These are phyloP conservation scores for Neodidymelliopsis sp. DNA, from an alignment of 2,329 filamentous ascomycete species.

Conservation along the genomic window DNA sequence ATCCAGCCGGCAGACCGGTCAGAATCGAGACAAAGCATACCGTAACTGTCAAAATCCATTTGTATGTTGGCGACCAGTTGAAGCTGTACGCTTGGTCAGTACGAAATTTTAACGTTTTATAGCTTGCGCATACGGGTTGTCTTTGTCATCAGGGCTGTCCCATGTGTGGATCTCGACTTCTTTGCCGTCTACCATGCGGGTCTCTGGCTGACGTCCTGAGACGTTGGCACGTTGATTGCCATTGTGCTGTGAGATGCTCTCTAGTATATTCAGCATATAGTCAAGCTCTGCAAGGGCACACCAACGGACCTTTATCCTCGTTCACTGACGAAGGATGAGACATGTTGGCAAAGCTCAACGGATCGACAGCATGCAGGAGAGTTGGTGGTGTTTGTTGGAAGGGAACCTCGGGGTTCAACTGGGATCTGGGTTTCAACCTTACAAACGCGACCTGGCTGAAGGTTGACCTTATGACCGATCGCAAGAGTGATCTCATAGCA, in stretches of 20 bases:
- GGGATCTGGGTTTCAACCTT: neutral
- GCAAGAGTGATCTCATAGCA: slow-evolving; percentile 13
- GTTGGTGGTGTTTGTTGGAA: neutral
- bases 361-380: neutral
- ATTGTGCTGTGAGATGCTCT: slow-evolving; percentile 7
- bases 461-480: slow-evolving; percentile 1
- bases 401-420: neutral
- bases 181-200: slow-evolving; percentile 26
- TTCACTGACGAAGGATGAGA: slow-evolving; percentile 15
- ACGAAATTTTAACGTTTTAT: too few species aligned
- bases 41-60: slow-evolving; percentile 53
- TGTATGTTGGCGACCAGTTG: slow-evolving; percentile 52
- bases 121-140: slow-evolving; percentile 29
- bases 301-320: slow-evolving; percentile 18
- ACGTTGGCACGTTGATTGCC: slow-evolving; percentile 8
- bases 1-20: slow-evolving; percentile 52
- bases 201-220: slow-evolving; percentile 10
- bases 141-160: slow-evolving; percentile 32
- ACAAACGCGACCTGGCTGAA: neutral
- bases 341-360: slow-evolving; percentile 12
- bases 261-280: neutral
- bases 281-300: neutral
- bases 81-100: slow-evolving; percentile 33
- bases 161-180: slow-evolving; percentile 36
- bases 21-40: slow-evolving; percentile 55